Percentiles rank a stretch among this genome's conserved stretches.
These are phyloP conservation scores for Boletus huronensis DNA, from an alignment of 768 basidiomycete genomes.

Conservation along the genomic window DNA sequence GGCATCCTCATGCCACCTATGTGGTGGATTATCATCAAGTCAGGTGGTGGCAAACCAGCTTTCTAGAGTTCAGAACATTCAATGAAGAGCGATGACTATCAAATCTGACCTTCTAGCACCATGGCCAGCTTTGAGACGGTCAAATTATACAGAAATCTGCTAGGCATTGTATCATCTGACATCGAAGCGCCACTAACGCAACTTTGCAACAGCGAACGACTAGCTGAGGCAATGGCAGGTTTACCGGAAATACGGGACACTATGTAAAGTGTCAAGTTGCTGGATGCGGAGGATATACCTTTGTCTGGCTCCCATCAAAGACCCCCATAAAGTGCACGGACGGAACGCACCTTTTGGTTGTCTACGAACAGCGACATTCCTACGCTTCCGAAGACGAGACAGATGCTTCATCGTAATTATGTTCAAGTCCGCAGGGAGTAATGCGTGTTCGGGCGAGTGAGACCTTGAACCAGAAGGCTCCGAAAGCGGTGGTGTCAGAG, in stretches of 20 bases:
- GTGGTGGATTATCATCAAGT: constrained; percentile 74
- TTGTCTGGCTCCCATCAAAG: constrained; percentile 14
- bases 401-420: constrained; percentile 19
- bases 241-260: constrained; percentile 61
- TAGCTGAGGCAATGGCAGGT: constrained; percentile 56
- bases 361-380: constrained; percentile 25
- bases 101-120: constrained; percentile 55
- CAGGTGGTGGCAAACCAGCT: constrained; percentile 59
- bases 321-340: not conserved
- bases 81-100: not conserved
- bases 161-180: not conserved
- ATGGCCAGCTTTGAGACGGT: constrained; percentile 45
- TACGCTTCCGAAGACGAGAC: constrained; percentile 19
- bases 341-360: constrained; percentile 21
- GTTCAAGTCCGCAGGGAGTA: constrained; percentile 10
- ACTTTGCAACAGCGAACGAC: constrained; percentile 42
- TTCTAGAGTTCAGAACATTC: constrained; percentile 37
- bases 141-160: constrained; percentile 30
- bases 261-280: constrained; percentile 48
- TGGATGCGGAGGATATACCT: constrained; percentile 7
- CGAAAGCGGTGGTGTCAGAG: constrained; percentile 74
- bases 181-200: not conserved
- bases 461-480: constrained; percentile 66
- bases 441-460: constrained; percentile 46
- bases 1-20: constrained; percentile 38